Evolutionary conservation across 345 rosid species (phyloP), one percentile per base, ranked within the genome.

Genomic region (Erysimum cheiranthoides): DNA sequence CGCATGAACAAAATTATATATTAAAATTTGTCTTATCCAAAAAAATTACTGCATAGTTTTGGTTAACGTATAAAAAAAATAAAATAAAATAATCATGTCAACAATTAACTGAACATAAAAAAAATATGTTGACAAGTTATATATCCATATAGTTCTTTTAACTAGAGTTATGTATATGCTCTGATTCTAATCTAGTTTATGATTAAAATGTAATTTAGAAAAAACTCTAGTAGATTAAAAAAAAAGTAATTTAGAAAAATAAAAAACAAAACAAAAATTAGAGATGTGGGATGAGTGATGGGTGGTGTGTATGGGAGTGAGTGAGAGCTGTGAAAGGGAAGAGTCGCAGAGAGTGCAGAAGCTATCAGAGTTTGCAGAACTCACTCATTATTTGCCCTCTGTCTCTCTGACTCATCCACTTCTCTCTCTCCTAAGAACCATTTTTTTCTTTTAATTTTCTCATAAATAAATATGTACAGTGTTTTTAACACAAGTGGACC

Each of bases 241-340:
- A 21, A 21, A 1, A 21, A 21, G 10, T 39, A 7, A 27, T 51
- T 64, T 21, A 51, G 21, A 17, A 49, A 25, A 8, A n/a, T 3
- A 3, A 3, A 9, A 64, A 53, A 43, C 10, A 9, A 31, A 49
- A 17, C 3, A 16, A 47, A 47, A 42, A 42, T 4, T 8, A 27
- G 27, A 72, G 35, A 38, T 61, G 77, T 73, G 70, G 77, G 52
- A 50, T 39, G 32, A 71, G 67, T 59, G 66, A 70, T 71, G 66
- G 69, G n/a, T n/a, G 25, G 61, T 50, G 51, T 63, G 76, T 63
- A 32, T 73, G 70, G 70, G 70, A 73, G 77, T 73, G 77, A 73
- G 77, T 50, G 70, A 62, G 70, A 73, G 77, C 70, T 73, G 77
- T 73, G 77, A 73, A 73, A 63, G 70, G 63, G 43, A 63, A 73